Evolutionary conservation across 169 alveolate genomes (phyloP).

Genomic region (Cryptosporidium sp.): DNA sequence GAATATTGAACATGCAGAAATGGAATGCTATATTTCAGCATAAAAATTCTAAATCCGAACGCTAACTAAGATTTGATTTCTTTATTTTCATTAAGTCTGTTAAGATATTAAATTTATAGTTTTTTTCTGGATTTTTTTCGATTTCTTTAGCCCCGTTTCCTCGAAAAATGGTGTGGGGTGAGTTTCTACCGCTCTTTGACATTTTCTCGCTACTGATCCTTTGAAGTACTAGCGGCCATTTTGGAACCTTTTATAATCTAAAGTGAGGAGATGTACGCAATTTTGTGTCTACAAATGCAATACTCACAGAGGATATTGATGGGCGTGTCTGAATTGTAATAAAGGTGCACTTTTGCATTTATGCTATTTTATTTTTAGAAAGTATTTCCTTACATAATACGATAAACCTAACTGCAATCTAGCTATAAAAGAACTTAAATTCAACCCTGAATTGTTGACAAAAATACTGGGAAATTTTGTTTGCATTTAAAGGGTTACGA

Average conservation of each 20-base stretch:
- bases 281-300: slow-evolving; percentile 60
- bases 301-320: slow-evolving; percentile 66
- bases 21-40: not conserved
- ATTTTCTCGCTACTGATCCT: slow-evolving; percentile 12
- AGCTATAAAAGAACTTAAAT: not conserved
- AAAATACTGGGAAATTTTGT: slow-evolving; percentile 59
- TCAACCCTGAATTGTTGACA: slow-evolving; percentile 1
- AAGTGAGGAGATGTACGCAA: slow-evolving; percentile 64
- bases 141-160: not conserved
- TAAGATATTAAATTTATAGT: not conserved
- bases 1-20: not conserved
- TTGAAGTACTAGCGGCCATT: slow-evolving; percentile 12
- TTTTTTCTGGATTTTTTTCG: not conserved
- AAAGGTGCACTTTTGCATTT: slow-evolving; percentile 67
- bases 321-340: slow-evolving; percentile 36
- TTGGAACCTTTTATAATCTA: slow-evolving; percentile 46
- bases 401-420: slow-evolving; percentile 6
- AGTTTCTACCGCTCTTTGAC: not conserved
- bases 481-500: slow-evolving; percentile 15
- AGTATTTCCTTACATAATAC: slow-evolving; percentile 1
- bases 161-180: slow-evolving; percentile 18
- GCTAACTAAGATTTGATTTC: not conserved
- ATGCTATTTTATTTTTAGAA: slow-evolving; percentile 11
- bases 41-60: not conserved
- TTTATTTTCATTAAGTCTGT: not conserved